Base-by-base conservation (phyloP, 805 yeast genomes). In the Nakazawaea populi region DNA sequence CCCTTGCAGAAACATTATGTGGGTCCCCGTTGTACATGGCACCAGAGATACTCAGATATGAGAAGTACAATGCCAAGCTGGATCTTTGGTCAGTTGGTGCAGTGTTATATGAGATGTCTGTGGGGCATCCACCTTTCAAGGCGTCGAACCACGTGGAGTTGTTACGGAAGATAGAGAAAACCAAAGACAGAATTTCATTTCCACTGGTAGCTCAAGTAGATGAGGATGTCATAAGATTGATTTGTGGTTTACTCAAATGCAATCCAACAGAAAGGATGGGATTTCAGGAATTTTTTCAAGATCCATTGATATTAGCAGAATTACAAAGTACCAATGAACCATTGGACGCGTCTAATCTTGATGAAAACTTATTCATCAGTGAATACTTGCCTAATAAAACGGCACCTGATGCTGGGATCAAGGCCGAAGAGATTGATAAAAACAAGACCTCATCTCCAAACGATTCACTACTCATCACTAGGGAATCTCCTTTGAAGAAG, bases 21-120 rank as follows among this genome's bases (percentile, higher is more conserved):
- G 99, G 99, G 1, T 89, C 96, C 9, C 99, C 99, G 3, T 76
- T 94, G 42, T 94, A 94, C 68, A 94, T 94, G 99, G 99, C 99
- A 0, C 99, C 99, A 0, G 99, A 94, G 69, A 94, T 94, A 45
- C 72, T 94, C 58, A 76, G 96, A 55, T 91, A 89, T 62, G 97
- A 94, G 65, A 94, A 90, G 68, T 94, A 94, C 70, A 90, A 91
- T 58, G 99, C 98, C 5, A 91, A 90, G 65, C 98, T 97, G 0
- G 99, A 94, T 64, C 69, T 94, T 56, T 94, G 99, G 99, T 90
- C 97, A 6, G 96, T 92, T 4, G 99, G 99, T 4, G 95, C 98
- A 1, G 98, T 94, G 1, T 71, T 91, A 10, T 94, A 85, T 67
- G 99, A 94, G 67, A 91, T 94, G 97, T 79, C 88, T 10, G 90